Evolutionary conservation across 352 stramenopile species (phyloP), one percentile per base, ranked within the genome.

Genomic region (Phytopythium aichiense): DNA sequence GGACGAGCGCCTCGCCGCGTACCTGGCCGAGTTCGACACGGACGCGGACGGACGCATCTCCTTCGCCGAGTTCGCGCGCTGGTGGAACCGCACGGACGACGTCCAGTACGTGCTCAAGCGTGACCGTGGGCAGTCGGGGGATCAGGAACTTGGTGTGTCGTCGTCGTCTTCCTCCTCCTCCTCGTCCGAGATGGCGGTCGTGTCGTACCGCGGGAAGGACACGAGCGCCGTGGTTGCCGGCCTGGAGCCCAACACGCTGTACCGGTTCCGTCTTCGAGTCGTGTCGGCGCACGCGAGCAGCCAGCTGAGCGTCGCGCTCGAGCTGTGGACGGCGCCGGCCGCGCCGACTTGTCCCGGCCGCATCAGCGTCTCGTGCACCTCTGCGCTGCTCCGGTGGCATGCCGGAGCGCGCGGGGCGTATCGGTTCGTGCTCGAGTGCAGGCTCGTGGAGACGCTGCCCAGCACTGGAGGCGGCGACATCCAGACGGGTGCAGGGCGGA

Each of bases 101-200:
- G 83, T 94, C 2, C 81, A 89, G 43, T 96, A 91, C 63, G 83
- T 95, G 15, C 60, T 97, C 59, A 96, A 95, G 75, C 81, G 86
- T 13, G 78, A 84, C 48, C 49, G 60, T 7, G 74, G 76, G 12
- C 64, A 23, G 25, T n/a, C 16, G 38, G 57, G n/a, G 37, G 60
- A 60, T 38, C 52, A 60, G 58, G 76, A 35, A 49, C 12, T 7
- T 7, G 9, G 35, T 20, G 9, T 11, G 33, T 56, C 50, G 11
- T 12, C 31, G 13, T 9, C 31, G 2, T 48, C 46, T 2, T 60
- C 60, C 12, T 52, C 30, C 13, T 48, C 46, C 2, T 60, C 60
- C 12, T 52, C 30, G 18, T 61, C 70, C 49, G 67, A 88, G 8
- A 91, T 92, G 78, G 71, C 63, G 20, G 64, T 87, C 25, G 81